Evolutionary conservation across 352 stramenopile species (phyloP).

Genomic region (Phytophthora sojae): DNA sequence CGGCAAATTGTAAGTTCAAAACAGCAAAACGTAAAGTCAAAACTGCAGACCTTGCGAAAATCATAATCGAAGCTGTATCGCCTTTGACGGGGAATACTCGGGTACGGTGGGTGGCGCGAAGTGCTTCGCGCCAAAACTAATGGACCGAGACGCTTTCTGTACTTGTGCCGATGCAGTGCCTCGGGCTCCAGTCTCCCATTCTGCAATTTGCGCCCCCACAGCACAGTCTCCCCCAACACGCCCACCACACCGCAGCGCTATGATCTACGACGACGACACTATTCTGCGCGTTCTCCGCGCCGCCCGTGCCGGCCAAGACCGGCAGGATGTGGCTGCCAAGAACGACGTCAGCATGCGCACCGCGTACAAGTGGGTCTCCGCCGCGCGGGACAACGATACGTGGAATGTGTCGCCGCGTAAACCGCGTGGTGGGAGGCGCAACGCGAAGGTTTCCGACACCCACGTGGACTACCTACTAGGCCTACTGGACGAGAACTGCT

Average conservation of each 20-base stretch:
- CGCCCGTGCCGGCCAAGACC: neutral
- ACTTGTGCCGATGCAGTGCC: neutral
- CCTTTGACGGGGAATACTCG: neutral
- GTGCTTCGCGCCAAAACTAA: neutral
- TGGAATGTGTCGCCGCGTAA: constrained; percentile 2
- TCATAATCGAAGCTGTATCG: neutral
- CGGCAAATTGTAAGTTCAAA: neutral
- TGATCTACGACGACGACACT: constrained; percentile 7
- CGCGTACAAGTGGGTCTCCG: constrained; percentile 2
- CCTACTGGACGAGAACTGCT: constrained; percentile 1
- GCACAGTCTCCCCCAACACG: neutral
- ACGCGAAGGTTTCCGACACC: neutral
- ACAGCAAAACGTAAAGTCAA: constrained; percentile 4
- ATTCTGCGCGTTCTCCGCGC: constrained; percentile 3
- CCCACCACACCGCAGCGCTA: neutral
- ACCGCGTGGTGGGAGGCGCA: neutral
- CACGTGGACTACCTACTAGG: constrained; percentile 1
- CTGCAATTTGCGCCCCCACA: neutral
- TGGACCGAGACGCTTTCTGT: neutral
- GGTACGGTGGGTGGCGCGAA: neutral
- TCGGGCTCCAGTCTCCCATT: neutral
- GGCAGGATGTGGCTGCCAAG: constrained; percentile 5
- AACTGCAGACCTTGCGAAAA: neutral
- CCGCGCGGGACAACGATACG: neutral
- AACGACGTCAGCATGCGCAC: constrained; percentile 7